These are phyloP conservation scores for Xylariomycetidae sp. DNA, from an alignment of 2,329 filamentous ascomycete genomes.

Conservation along the genomic window DNA sequence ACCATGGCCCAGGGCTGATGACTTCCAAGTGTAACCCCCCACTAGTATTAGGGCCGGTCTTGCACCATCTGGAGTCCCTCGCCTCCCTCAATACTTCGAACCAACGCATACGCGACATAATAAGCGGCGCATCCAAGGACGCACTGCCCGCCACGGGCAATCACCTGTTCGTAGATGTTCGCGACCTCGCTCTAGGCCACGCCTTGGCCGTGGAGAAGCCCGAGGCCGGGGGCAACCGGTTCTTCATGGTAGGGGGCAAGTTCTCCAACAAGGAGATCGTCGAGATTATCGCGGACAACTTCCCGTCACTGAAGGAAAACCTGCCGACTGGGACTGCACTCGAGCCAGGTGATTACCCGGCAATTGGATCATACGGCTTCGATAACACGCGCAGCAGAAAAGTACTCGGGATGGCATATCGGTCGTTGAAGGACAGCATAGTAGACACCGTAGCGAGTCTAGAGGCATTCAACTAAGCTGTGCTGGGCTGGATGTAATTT, in stretches of 20 bases:
- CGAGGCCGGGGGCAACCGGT: conserved; percentile 39
- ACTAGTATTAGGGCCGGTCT: conserved; percentile 45
- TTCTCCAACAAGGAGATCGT: conserved; percentile 40
- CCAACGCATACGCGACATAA: conserved; percentile 38
- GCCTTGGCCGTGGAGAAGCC: conserved; percentile 42
- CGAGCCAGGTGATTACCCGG: conserved; percentile 33
- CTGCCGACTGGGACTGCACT: conserved; percentile 37
- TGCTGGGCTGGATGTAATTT: no score
- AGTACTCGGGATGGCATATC: conserved; percentile 57
- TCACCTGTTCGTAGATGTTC: conserved; percentile 46
- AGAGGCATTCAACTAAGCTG: conserved; percentile 5
- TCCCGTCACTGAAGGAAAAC: conserved; percentile 40
- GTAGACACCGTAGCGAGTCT: conserved; percentile 56
- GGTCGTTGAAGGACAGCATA: conserved; percentile 52
- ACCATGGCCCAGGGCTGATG: neutral
- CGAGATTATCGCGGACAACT: conserved; percentile 37
- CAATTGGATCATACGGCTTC: conserved; percentile 41
- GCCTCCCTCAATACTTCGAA: conserved; percentile 45
- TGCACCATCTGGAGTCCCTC: conserved; percentile 36
- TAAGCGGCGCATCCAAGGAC: conserved; percentile 43
- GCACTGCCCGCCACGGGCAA: conserved; percentile 33
- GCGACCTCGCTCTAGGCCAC: conserved; percentile 47
- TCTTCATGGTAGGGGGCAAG: conserved; percentile 41
- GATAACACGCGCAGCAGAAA: conserved; percentile 53
- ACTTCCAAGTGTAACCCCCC: conserved; percentile 36